Conservation (phyloP, 2,329 filamentous ascomycete species). For the Fusarium neocosmosporiellum region DNA sequence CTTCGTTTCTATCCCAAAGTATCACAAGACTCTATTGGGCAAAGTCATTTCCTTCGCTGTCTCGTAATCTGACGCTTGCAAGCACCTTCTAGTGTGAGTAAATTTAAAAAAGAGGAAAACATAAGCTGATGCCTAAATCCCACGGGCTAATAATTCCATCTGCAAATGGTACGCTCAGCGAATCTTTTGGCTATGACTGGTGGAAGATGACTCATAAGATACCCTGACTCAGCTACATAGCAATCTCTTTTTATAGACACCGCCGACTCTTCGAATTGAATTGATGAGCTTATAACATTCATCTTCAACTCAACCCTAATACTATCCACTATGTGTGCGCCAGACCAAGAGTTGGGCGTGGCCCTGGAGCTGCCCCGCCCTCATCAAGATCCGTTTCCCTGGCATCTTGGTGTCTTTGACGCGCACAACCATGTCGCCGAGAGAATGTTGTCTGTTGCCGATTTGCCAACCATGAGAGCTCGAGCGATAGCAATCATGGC, state of each 20-base stretch:
- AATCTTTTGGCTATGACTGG: neutral
- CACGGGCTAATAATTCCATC: neutral
- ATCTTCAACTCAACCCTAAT: neutral
- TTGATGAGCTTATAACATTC: neutral
- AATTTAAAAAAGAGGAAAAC: neutral
- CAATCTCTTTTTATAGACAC: neutral
- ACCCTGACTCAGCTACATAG: neutral
- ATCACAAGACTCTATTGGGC: neutral
- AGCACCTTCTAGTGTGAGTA: neutral
- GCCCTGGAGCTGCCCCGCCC: neutral
- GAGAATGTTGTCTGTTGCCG: neutral
- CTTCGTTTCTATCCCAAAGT: neutral
- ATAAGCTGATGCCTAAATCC: neutral
- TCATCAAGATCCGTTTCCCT: slow-evolving; percentile 30
- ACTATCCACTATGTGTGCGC: slow-evolving; percentile 20
- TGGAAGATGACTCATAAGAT: neutral
- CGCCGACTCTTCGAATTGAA: neutral
- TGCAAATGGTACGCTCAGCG: neutral
- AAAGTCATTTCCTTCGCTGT: neutral
- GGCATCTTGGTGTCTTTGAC: slow-evolving; percentile 48
- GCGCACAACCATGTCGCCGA: slow-evolving; percentile 41
- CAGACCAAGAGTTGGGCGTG: slow-evolving; percentile 5
- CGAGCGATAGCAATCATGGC: slow-evolving; percentile 35
- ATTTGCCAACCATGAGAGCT: slow-evolving; percentile 29
- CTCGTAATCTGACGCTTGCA: neutral